Conservation (phyloP, 1,284 basidiomycete genomes). For the Ganoderma sinense region DNA sequence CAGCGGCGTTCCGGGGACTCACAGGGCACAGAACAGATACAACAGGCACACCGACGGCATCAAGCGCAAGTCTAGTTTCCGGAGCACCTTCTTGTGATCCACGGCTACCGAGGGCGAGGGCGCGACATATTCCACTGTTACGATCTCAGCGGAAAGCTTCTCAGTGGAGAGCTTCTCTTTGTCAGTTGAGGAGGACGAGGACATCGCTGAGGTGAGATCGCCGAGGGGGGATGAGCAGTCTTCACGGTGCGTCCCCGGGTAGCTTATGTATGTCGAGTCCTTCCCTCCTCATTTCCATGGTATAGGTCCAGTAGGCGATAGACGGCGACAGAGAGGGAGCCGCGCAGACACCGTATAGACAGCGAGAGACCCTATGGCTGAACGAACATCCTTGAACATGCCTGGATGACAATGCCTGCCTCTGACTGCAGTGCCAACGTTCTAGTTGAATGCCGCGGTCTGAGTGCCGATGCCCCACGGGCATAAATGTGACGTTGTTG, state of each 20-base stretch:
- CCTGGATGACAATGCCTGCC: not conserved
- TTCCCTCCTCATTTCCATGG: not conserved
- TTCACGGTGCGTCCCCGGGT: not conserved
- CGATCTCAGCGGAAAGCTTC: no score
- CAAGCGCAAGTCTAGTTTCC: slow-evolving; percentile 34
- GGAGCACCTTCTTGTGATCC: slow-evolving; percentile 18
- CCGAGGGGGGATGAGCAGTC: not conserved
- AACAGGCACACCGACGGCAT: not conserved
- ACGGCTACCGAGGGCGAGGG: not conserved
- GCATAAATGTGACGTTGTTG: not conserved
- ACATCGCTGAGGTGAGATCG: not conserved
- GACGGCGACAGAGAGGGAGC: not conserved
- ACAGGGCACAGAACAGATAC: slow-evolving; percentile 43
- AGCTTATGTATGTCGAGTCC: not conserved
- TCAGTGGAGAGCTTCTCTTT: not conserved
- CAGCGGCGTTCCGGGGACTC: not conserved
- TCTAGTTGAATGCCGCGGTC: not conserved
- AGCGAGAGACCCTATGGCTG: not conserved
- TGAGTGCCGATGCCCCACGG: not conserved
- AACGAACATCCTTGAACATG: not conserved
- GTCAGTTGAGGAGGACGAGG: not conserved
- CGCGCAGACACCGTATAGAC: not conserved
- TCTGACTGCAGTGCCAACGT: not conserved
- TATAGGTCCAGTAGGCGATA: not conserved
- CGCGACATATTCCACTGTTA: not conserved